A percentile compares a stretch with the other conserved stretches of the same genome.
phyloP scores from a whole-genome alignment of 2,329 filamentous ascomycete species.

The Thelonectria olida region DNA sequence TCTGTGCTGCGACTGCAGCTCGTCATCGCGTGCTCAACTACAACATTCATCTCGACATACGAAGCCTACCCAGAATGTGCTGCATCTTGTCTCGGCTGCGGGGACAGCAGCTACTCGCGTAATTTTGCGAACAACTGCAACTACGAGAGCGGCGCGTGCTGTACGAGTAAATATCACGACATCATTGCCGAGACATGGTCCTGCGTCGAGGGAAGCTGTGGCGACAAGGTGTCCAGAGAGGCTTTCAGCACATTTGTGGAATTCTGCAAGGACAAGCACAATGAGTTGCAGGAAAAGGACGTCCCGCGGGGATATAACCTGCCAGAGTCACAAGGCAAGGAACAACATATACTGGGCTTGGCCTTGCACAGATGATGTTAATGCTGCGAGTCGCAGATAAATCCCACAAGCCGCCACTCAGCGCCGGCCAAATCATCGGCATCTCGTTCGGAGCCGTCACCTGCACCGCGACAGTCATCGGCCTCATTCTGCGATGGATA shows the following conservation, averaged over 20 bases:
- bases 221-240: background rate
- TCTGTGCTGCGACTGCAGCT: background rate
- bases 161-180: slow-evolving; percentile 8
- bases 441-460: background rate
- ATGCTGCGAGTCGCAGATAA: background rate
- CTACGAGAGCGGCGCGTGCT: slow-evolving; percentile 12
- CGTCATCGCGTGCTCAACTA: slow-evolving; percentile 6
- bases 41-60: slow-evolving; percentile 1
- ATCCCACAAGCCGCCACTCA: background rate
- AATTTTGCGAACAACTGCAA: slow-evolving; percentile 23
- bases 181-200: slow-evolving; percentile 14
- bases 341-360: background rate
- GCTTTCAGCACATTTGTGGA: slow-evolving; percentile 9
- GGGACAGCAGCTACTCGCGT: background rate
- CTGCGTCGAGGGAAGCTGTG: slow-evolving; percentile 7
- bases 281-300: background rate
- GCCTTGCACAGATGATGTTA: background rate
- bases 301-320: slow-evolving; percentile 42
- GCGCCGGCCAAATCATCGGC: background rate
- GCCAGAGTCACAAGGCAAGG: background rate
- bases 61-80: slow-evolving; percentile 10
- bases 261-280: background rate
- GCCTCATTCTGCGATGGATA: background rate
- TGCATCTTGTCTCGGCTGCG: slow-evolving; percentile 3
- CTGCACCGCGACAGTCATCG: background rate